Evolutionary conservation across 805 yeast species (phyloP), one percentile per base, ranked within the genome.

Genomic region (Ogataea allantospora): DNA sequence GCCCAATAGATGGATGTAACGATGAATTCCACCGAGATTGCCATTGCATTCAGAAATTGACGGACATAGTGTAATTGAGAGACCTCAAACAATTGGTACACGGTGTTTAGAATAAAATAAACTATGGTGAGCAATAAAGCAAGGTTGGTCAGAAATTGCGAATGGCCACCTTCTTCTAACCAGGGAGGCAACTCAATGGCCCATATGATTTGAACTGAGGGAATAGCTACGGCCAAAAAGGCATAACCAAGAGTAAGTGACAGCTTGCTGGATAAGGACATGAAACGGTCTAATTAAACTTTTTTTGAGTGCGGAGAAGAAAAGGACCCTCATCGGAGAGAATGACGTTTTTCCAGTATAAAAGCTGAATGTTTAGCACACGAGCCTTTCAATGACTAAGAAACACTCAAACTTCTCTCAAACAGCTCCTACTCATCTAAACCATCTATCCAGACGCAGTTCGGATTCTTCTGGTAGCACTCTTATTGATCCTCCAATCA

Each of bases 1-100:
- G 80, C 77, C 91, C 93, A 84, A 56, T 84, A 84, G 11, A 83
- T 75, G 2, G 63, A 22, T 0, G 85, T 68, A 12, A 84, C 88
- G 14, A 83, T 66, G 8, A 71, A 63, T 54, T 83, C 89, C 12
- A 79, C 50, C 0, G 78, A 74, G 30, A 80, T 58, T 0, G 80
- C 77, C 27, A 77, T 53, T 1, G 85, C 79, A 42, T 79, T 73
- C 21, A 72, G 34, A 35, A 62, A 54, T 36, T 68, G 67, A 44
- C 73, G 73, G 22, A 65, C 18, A 7, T 38, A 26, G 1, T 35
- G 21, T 5, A 54, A 22, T 6, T 11, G 8, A 5, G 29, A n/a
- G 8, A 43, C 8, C 6, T 41, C 39, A 44, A 58, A 68, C 18
- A 68, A 42, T 48, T 67, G 75, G 30, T 71, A 63, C 8, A 59